Evolutionary conservation across 2,329 filamentous ascomycete genomes (phyloP), one percentile per base, ranked within the genome.

Genomic region (Ophioceras dolichostomum): DNA sequence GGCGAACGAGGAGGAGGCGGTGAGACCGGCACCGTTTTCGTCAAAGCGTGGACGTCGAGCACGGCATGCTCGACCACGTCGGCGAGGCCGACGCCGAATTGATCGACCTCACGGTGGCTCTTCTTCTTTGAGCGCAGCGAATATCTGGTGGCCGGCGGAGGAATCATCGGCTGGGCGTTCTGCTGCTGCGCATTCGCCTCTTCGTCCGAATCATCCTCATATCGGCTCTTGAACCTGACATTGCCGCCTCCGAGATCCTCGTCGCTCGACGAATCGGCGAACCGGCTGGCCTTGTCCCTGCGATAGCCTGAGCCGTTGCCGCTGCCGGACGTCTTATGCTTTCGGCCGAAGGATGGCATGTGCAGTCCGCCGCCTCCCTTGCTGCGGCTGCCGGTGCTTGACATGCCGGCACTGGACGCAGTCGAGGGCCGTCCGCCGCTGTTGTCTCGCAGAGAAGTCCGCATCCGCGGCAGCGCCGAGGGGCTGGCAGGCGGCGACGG

Each of bases 201-300:
- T 34, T 83, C 78, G 39, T 85, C 80, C 49, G 81, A 85, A 1
- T 81, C 85, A 48, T 85, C 79, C 1, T 64, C 74, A 47, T 86
- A 82, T 1, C 80, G 76, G 48, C 73, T 78, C 22, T 52, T 57
- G 49, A 70, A 74, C 4, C 35, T 28, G 10, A 49, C 47, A 14
- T 44, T 48, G 13, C 43, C 50, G 17, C 41, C 53, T 26, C 47
- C 60, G 10, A 59, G 59, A 2, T 71, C 68, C 26, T 80, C 76
- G 43, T 78, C 76, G 43, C 82, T 74, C 4, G 78, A 76, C 4
- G 78, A 76, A 54, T 80, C 73, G 4, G 53, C 65, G 42, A 81
- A 74, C 1, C 76, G 65, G 45, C 71, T 75, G 6, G 58, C 50
- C 22, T 26, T 26, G 22, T 26, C 22, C 22, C 22, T 26, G 7